Evolutionary conservation across 495 filamentous ascomycete genomes (phyloP), one percentile per base, ranked within the genome.

Genomic region (Eremomyces bilateralis): DNA sequence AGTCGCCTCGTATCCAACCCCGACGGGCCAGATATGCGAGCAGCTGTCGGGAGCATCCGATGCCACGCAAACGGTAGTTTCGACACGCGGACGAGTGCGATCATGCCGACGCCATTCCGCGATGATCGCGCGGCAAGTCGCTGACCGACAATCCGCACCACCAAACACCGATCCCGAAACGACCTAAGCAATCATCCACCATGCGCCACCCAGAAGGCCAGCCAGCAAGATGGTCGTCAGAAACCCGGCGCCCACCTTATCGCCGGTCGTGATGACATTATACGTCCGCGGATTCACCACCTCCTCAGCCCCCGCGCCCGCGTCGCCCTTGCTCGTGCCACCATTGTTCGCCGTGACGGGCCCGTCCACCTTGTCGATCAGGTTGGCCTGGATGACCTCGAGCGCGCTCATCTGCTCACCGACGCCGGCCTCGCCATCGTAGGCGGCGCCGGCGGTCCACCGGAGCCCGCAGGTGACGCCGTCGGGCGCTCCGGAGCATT

Each of bases 391-490:
- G 21, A 74, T 53, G 15, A 72, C 56, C 40, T 66, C 64, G 25
- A 73, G 42, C 1, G 65, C 69, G 28, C 53, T 55, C 68, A 74
- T 71, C 42, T 75, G 63, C 47, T 71, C 53, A 33, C 69, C 67
- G 13, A 69, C 46, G 19, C 63, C 64, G 15, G 40, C 53, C 19
- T 49, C 53, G n/a, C 57, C 55, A 33, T 71, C 66, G 43, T 53
- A 66, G 2, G 21, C 21, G n/a, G 41, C 48, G 18, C 42, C 42
- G 4, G 46, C 49, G 25, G 61, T 59, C 68, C 67, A 73, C 19
- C 54, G 54, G 15, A 59, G 57, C 15, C 67, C 67, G 39, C 64
- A 67, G 2, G 45, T 36, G 20, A 40, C 56, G 27, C 69, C 69
- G 21, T 13, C 24, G 8, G 24, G 8, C 6, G 24, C 13, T 8